Conservation (phyloP, 148 eudicot species). For the Rhododendron vialii region DNA sequence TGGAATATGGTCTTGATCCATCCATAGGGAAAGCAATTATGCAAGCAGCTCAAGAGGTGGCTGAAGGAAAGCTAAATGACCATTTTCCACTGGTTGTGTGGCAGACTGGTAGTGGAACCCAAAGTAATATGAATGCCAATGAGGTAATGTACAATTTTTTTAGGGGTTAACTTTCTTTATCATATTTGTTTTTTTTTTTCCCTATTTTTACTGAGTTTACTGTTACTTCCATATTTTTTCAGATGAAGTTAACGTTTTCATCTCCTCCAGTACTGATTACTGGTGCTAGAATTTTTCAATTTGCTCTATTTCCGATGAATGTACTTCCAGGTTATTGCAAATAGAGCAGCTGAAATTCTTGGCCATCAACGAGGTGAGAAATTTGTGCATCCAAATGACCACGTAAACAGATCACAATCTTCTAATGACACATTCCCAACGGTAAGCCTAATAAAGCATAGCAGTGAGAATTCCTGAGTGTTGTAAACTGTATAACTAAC, state of each 20-base stretch:
- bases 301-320: not conserved
- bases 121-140: slow-evolving; percentile 98
- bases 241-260: not conserved
- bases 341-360: slow-evolving; percentile 97
- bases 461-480: not conserved
- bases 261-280: not conserved
- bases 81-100: slow-evolving; percentile 95
- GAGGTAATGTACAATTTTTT: slow-evolving; percentile 46
- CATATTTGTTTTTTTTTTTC: not conserved
- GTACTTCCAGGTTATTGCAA: slow-evolving; percentile 77
- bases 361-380: slow-evolving; percentile 91
- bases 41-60: slow-evolving; percentile 97
- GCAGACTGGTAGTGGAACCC: slow-evolving; percentile 99
- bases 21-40: slow-evolving; percentile 89
- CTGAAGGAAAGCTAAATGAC: slow-evolving; percentile 86
- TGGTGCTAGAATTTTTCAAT: not conserved
- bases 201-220: not conserved
- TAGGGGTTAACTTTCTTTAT: not conserved
- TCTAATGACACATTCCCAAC: slow-evolving; percentile 98
- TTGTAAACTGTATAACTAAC: not conserved
- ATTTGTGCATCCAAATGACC: slow-evolving; percentile 98
- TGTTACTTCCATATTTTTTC: not conserved
- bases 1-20: slow-evolving; percentile 95
- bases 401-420: slow-evolving; percentile 97
- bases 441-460: slow-evolving; percentile 40